Evolutionary conservation across 2,329 filamentous ascomycete genomes (phyloP).

Genomic region (Rhinocladiella mackenziei): DNA sequence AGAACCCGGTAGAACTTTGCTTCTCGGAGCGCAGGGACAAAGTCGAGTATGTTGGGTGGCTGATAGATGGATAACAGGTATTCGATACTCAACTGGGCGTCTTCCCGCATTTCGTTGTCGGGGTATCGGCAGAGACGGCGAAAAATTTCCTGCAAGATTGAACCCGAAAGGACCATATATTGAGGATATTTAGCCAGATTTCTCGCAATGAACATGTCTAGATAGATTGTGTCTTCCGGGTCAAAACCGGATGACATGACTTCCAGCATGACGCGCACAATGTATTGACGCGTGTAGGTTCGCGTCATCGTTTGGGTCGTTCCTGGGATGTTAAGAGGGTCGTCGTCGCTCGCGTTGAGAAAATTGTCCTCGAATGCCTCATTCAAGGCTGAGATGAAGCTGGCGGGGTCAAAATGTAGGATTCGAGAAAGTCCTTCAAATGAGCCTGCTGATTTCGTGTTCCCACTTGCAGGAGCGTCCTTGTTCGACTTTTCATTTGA

Average conservation of each 20-base stretch:
- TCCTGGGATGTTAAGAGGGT: conserved; percentile 57
- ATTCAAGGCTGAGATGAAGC: conserved; percentile 90
- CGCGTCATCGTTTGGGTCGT: conserved; percentile 45
- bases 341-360: conserved; percentile 55
- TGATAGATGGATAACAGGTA: conserved; percentile 92
- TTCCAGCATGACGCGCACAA: conserved; percentile 84
- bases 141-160: conserved; percentile 75
- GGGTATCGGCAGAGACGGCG: conserved; percentile 81
- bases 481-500: conserved; percentile 42
- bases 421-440: conserved; percentile 84
- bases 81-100: conserved; percentile 94
- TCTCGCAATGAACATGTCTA: conserved; percentile 97
- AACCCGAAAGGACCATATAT: conserved; percentile 85
- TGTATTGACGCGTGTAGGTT: conserved; percentile 68
- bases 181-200: conserved; percentile 96
- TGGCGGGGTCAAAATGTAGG: conserved; percentile 82
- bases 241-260: conserved; percentile 79
- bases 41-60: conserved; percentile 69
- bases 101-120: conserved; percentile 73
- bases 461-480: background rate
- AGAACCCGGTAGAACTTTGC: conserved; percentile 87
- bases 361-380: conserved; percentile 96
- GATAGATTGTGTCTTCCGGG: conserved; percentile 78
- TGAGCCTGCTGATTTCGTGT: conserved; percentile 54
- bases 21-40: conserved; percentile 73